Percentiles rank a stretch among this genome's conserved stretches.
Evolutionary conservation across 768 basidiomycete species (phyloP).

Genomic region (Lentinula raphanica): DNA sequence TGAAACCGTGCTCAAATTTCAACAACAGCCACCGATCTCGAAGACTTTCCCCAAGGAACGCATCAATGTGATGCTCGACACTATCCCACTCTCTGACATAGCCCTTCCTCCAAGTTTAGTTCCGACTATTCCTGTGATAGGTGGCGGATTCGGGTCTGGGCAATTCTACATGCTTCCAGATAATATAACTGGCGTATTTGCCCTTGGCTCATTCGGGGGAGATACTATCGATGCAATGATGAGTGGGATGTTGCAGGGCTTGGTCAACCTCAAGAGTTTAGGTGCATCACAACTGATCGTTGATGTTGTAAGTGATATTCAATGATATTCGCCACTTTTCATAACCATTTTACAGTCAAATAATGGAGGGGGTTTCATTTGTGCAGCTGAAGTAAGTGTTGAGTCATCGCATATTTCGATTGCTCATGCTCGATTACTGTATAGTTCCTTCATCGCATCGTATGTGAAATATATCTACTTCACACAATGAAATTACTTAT

Average conservation of each 20-base stretch:
- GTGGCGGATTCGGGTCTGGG: constrained; percentile 44
- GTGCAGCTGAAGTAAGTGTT: constrained; percentile 48
- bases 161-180: constrained; percentile 54
- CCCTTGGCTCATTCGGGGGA: constrained; percentile 53
- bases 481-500: too few species aligned
- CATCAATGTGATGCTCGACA: constrained; percentile 26
- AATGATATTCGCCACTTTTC: neutral
- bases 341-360: constrained; percentile 32
- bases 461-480: neutral
- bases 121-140: constrained; percentile 33
- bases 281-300: constrained; percentile 53
- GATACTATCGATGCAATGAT: constrained; percentile 32
- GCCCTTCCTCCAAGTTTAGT: constrained; percentile 26
- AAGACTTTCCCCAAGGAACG: constrained; percentile 16
- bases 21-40: constrained; percentile 6
- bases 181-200: constrained; percentile 44
- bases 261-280: constrained; percentile 37
- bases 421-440: neutral
- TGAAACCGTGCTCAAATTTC: constrained; percentile 7
- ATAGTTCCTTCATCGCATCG: constrained; percentile 36
- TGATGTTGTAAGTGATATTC: constrained; percentile 41
- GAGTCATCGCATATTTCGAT: neutral
- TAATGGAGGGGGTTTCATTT: constrained; percentile 54
- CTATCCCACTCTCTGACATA: constrained; percentile 21
- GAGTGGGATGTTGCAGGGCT: constrained; percentile 37